Base-by-base conservation (phyloP, 2,329 filamentous ascomycete species). In the Claviceps capensis region DNA sequence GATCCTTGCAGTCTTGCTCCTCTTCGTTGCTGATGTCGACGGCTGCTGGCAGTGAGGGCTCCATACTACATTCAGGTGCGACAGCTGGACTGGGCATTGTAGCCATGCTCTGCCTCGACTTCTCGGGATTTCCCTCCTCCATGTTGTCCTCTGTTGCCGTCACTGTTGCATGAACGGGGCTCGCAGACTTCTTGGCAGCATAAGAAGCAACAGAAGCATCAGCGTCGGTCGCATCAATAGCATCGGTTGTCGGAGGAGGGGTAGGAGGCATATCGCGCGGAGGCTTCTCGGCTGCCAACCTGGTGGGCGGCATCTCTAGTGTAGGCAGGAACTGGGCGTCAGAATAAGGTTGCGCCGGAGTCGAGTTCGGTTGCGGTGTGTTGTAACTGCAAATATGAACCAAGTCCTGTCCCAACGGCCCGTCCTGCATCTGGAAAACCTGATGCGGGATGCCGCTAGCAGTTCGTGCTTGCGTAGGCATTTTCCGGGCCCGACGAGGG, bases 401-500 rank as follows among this genome's bases (percentile, higher is more conserved):
- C 19, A 68, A 54, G 49, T 67, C 67, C 45, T 65, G 63, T 7
- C 66, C 67, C 13, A 57, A 55, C 4, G 64, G 65, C 5, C 65
- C 66, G 49, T 63, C 63, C 55, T 64, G 66, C 47, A 71, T 61
- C 49, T 66, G 63, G 47, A 69, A 74, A 13, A 73, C 70, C 14
- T 79, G 75, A 56, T 69, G 62, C 1, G 69, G 69, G 22, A 69
- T 61, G 41, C 64, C 62, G 4, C 55, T 65, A 51, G 62, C 56
- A 52, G 69, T 70, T 8, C 67, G 58, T 58, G 64, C 52, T 54
- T 71, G 59, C 22, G 56, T 53, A 61, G 58, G 58, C 47, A 56
- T 61, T 40, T 55, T 61, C 22, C 50, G 50, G 40, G 11, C 55
- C 55, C 8, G 51, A 37, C 2, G 51, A 48, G 30, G 51, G 49